phyloP scores from a whole-genome alignment of 192 early-diverging fungal species.

The Rhizoclosmatium sp. region DNA sequence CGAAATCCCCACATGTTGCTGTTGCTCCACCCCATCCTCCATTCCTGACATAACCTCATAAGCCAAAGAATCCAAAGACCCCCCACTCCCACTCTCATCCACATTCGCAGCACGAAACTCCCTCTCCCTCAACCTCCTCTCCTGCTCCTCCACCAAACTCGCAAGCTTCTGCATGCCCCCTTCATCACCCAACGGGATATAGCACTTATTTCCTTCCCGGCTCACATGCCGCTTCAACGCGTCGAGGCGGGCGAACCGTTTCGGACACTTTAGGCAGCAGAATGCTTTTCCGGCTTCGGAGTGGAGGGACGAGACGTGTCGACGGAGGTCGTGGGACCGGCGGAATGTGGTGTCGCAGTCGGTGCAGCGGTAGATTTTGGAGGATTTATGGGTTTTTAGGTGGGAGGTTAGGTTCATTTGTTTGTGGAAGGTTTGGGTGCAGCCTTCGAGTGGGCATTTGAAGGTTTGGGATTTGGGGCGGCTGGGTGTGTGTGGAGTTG shows the following conservation, averaged over 20 bases:
- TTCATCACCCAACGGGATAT: slow-evolving; percentile 30
- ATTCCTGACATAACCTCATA: too few relatives aligned
- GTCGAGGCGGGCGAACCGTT: slow-evolving; percentile 60
- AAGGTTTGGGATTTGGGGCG: neutral
- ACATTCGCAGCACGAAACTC: too few relatives aligned
- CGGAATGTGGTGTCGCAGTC: slow-evolving; percentile 56
- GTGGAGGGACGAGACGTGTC: slow-evolving; percentile 58
- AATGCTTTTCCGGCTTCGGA: slow-evolving; percentile 57
- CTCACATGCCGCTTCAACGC: slow-evolving; percentile 54
- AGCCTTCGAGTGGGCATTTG: slow-evolving; percentile 10
- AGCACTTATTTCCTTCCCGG: slow-evolving; percentile 47
- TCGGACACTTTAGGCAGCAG: slow-evolving; percentile 56
- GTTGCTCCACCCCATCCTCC: too few relatives aligned
- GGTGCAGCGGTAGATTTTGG: slow-evolving; percentile 54
- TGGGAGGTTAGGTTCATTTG: slow-evolving; percentile 56
- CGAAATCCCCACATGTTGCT: too few relatives aligned
- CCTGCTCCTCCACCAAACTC: neutral
- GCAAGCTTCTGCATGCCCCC: slow-evolving; percentile 23
- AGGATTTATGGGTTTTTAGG: slow-evolving; percentile 52
- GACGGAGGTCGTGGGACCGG: slow-evolving; percentile 61
- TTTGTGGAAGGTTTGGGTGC: slow-evolving; percentile 52
- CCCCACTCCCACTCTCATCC: too few relatives aligned
- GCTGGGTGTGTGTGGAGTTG: too few relatives aligned
- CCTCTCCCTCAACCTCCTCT: neutral
- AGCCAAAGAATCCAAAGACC: too few relatives aligned